Conservation (phyloP, 208 protist species). For the Acanthamoeba royreba region DNA sequence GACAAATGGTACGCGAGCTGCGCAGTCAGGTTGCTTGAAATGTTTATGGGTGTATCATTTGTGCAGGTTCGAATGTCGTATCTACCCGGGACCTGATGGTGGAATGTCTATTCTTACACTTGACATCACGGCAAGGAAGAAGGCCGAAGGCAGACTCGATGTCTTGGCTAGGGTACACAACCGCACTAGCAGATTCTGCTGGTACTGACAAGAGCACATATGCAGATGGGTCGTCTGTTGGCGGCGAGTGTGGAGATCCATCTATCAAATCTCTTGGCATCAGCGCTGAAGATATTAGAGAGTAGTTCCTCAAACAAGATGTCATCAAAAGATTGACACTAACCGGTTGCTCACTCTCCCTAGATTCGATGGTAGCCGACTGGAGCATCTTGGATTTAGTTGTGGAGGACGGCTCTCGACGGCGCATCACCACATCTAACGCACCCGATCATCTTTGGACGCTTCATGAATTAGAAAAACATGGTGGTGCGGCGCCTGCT, state of each 20-base stretch:
- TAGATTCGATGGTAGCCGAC: background rate
- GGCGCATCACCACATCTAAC: background rate
- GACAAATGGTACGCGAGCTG: background rate
- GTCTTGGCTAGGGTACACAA: background rate
- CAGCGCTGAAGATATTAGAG: background rate
- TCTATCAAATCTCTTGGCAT: background rate
- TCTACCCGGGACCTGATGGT: background rate
- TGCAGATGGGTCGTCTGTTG: background rate
- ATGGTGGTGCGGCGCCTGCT: too few species aligned
- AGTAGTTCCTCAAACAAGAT: background rate
- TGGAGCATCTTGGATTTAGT: constrained; percentile 9
- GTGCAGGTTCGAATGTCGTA: background rate
- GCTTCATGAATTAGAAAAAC: too few species aligned
- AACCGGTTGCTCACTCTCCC: too few species aligned
- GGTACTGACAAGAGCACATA: background rate
- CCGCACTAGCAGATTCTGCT: background rate
- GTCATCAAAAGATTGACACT: background rate
- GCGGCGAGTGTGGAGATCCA: background rate
- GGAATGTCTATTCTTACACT: background rate
- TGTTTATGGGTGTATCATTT: too few species aligned
- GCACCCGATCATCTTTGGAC: background rate
- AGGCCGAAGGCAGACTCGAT: background rate
- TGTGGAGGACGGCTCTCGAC: background rate
- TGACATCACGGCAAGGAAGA: background rate
- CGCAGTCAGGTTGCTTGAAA: background rate